Evolutionary conservation across 805 yeast species (phyloP).

Genomic region (Yueomyces sp.): DNA sequence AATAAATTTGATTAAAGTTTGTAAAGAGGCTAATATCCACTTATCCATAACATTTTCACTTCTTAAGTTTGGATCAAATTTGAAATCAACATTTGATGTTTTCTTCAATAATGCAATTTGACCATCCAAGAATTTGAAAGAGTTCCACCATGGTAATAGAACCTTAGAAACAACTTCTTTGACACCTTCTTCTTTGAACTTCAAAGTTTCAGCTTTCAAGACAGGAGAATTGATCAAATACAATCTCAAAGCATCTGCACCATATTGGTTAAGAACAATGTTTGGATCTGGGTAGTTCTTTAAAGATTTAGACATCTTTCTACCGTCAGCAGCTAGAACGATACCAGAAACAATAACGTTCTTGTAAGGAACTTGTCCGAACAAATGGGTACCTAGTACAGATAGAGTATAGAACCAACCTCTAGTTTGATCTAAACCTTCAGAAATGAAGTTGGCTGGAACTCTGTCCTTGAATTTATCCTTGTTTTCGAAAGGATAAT

Average conservation of each 20-base stretch:
- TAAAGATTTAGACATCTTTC: conserved; percentile 96
- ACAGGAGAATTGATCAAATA: conserved; percentile 97
- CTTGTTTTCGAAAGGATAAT: conserved; percentile 86
- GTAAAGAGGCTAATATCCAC: conserved; percentile 95
- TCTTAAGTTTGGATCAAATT: conserved; percentile 47
- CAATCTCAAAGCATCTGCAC: conserved; percentile 95
- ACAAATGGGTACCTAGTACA: conserved; percentile 88
- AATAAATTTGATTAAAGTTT: conserved; percentile 74
- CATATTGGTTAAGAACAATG: conserved; percentile 69
- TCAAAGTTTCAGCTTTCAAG: conserved; percentile 88
- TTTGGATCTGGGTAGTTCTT: conserved; percentile 96
- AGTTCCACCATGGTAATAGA: conserved; percentile 96
- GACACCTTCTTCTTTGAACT: conserved; percentile 97
- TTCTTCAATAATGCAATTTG: conserved; percentile 79
- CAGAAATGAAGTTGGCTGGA: conserved; percentile 97
- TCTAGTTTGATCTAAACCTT: conserved; percentile 98
- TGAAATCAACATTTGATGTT: conserved; percentile 54
- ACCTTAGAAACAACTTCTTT: conserved; percentile 95
- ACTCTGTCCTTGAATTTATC: conserved; percentile 58
- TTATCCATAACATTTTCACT: conserved; percentile 91
- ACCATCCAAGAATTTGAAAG: conserved; percentile 91
- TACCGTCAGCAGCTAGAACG: conserved; percentile 95
- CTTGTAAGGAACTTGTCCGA: conserved; percentile 84
- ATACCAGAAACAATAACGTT: conserved; percentile 95
- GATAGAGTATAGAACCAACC: conserved; percentile 99